These are phyloP conservation scores for Setaria viridis DNA, from an alignment of 202 grass and related monocot species.

Conservation along the genomic window DNA sequence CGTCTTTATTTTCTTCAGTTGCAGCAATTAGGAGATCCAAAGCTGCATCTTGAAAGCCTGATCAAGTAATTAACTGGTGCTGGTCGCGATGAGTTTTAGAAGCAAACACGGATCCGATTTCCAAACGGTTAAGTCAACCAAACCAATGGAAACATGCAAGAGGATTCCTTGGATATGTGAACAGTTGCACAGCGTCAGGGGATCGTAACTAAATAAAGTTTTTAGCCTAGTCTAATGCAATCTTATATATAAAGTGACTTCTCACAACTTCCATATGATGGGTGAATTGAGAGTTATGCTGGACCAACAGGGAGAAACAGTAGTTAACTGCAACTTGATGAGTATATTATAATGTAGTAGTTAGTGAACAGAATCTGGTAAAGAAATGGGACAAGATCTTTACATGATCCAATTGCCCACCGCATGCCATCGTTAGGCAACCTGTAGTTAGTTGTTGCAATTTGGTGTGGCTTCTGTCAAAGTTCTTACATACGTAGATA, in stretches of 20 bases:
- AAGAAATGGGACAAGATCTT: conserved; percentile 45
- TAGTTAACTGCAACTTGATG: conserved; percentile 23
- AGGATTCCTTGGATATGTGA: conserved; percentile 23
- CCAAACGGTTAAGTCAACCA: conserved; percentile 23
- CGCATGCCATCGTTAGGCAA: conserved; percentile 47
- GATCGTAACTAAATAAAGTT: conserved; percentile 8
- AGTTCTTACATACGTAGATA: conserved; percentile 33
- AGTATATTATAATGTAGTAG: conserved; percentile 10
- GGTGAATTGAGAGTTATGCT: conserved; percentile 5
- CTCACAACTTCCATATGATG: conserved; percentile 26
- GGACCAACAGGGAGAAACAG: conserved; percentile 27
- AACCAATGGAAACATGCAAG: conserved; percentile 19
- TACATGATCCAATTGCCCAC: conserved; percentile 46
- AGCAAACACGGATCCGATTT: neutral
- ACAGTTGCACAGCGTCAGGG: conserved; percentile 14
- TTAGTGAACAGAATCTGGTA: conserved; percentile 62
- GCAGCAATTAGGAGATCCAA: neutral
- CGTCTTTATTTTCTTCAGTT: conserved; percentile 16
- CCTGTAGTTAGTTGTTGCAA: conserved; percentile 49
- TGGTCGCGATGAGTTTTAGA: neutral
- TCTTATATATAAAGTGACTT: conserved; percentile 22
- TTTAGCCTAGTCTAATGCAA: conserved; percentile 35
- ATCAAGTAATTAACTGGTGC: conserved; percentile 21
- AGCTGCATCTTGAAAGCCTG: neutral
- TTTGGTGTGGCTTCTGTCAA: conserved; percentile 45